phyloP scores from a whole-genome alignment of 805 yeast genomes.

The Cephaloascus albidus region DNA sequence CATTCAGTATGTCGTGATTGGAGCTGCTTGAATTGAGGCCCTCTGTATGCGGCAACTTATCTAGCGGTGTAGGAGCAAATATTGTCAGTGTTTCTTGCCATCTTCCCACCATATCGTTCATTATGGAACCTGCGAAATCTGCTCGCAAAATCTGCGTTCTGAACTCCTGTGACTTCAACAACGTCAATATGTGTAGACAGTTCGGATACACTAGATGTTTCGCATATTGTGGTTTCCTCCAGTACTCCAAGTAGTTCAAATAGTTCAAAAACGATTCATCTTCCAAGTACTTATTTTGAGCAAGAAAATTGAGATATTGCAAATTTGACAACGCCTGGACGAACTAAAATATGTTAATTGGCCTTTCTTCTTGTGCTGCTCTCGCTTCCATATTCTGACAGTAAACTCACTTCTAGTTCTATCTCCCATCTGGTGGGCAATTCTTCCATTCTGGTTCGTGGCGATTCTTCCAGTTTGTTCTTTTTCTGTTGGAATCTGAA shows the following conservation, averaged over 20 bases:
- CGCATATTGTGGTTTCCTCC: constrained; percentile 68
- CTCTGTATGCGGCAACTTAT: background rate
- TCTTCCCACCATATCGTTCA: constrained; percentile 69
- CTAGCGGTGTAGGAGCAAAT: constrained; percentile 1
- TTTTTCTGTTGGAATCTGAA: background rate
- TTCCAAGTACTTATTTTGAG: constrained; percentile 72
- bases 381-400: too few relatives aligned
- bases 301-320: constrained; percentile 77
- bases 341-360: too few relatives aligned
- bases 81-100: constrained; percentile 35
- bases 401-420: constrained; percentile 56
- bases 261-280: constrained; percentile 68
- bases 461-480: background rate
- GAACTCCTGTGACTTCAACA: constrained; percentile 45
- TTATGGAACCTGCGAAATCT: constrained; percentile 46
- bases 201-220: constrained; percentile 77
- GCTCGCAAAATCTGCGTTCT: constrained; percentile 46
- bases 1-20: too few relatives aligned
- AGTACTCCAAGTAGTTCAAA: constrained; percentile 73
- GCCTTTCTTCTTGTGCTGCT: too few relatives aligned
- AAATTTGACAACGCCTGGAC: constrained; percentile 89
- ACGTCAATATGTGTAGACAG: constrained; percentile 69
- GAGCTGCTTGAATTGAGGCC: background rate
- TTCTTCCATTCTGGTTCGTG: constrained; percentile 12
- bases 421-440: constrained; percentile 84